Base-by-base conservation (phyloP, 1,139 yeast genomes). In the Groenewaldozyma auringiensis region DNA sequence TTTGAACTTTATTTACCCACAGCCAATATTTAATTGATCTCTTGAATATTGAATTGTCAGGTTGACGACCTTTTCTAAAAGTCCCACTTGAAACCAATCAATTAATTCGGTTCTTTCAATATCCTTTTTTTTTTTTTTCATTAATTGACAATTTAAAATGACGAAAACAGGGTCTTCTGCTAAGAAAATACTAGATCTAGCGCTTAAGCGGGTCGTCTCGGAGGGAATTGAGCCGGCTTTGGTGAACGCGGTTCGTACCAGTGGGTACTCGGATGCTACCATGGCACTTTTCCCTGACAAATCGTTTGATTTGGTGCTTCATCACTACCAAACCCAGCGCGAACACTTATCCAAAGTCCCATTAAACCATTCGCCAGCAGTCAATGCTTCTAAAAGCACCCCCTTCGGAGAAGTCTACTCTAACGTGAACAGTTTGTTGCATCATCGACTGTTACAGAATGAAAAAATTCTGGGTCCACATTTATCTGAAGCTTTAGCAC, bases 181-280 rank as follows among this genome's bases (percentile, higher is more conserved):
- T 44, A 58, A 63, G 48, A n/a, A n/a, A n/a, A 68, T 80, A 11
- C 60, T 80, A 35, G 60, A 68, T 3, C 62, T 65, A 45, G 79
- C 83, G 3, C 60, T 80, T 50, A 59, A 62, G 2, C 65, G 68
- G 51, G 84, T 89, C 22, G 95, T 95, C 1, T 56, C 64, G 43
- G 69, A 65, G 47, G 97, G 97, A 1, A 87, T 92, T 62, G 74
- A 75, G 39, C 63, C 66, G 36, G 79, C 95, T 11, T 68, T 92
- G 4, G 68, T 76, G 1, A 65, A 72, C 37, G 84, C 94, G 3
- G 70, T 83, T 4, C 71, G 79, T 34, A 81, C 78, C 4, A 64
- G 79, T 54, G 78, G 80, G 2, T 75, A 80, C 55, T 73, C 81
- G 4, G 88, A 85, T 50, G 76, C 87, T n/a, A 70, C 85, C 37